phyloP scores from a whole-genome alignment of 2,329 filamentous ascomycete genomes.

The Penicillium hesseltinei region DNA sequence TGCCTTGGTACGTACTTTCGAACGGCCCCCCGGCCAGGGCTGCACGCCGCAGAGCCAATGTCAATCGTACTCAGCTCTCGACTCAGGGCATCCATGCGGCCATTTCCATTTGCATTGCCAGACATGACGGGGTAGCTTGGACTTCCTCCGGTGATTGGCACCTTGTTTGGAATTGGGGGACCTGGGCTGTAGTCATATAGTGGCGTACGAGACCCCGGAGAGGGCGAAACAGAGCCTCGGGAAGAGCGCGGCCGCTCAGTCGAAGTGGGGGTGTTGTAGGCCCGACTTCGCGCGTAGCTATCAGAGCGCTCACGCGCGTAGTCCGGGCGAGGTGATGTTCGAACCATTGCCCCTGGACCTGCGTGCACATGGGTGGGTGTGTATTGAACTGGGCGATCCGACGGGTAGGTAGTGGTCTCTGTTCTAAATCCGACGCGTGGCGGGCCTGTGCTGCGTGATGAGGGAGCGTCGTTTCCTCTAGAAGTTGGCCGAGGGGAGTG shows the following conservation, averaged over 20 bases:
- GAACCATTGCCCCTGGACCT: constrained; percentile 15
- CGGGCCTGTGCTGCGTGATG: constrained; percentile 14
- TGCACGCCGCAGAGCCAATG: constrained; percentile 42
- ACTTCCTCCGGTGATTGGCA: constrained; percentile 37
- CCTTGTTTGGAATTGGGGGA: constrained; percentile 45
- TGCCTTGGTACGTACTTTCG: constrained; percentile 34
- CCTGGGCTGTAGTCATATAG: constrained; percentile 34
- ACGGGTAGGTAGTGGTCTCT: constrained; percentile 13
- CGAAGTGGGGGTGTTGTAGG: constrained; percentile 28
- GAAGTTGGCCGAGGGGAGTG: constrained; percentile 34
- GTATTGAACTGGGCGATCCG: constrained; percentile 18
- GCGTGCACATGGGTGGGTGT: constrained; percentile 17
- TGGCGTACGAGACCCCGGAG: constrained; percentile 27
- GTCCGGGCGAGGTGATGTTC: constrained; percentile 24
- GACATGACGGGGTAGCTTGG: constrained; percentile 31
- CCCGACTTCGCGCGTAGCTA: constrained; percentile 15
- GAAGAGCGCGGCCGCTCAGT: constrained; percentile 24
- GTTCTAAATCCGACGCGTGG: constrained; percentile 26
- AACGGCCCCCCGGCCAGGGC: constrained; percentile 26
- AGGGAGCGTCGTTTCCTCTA: constrained; percentile 18
- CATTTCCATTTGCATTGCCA: constrained; percentile 25
- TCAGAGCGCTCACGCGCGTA: constrained; percentile 20
- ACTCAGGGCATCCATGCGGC: constrained; percentile 51
- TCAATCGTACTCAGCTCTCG: constrained; percentile 56
- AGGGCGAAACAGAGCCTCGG: constrained; percentile 33